These are phyloP conservation scores for Zymoseptoria passerinii DNA, from an alignment of 2,329 filamentous ascomycete species.

Conservation along the genomic window DNA sequence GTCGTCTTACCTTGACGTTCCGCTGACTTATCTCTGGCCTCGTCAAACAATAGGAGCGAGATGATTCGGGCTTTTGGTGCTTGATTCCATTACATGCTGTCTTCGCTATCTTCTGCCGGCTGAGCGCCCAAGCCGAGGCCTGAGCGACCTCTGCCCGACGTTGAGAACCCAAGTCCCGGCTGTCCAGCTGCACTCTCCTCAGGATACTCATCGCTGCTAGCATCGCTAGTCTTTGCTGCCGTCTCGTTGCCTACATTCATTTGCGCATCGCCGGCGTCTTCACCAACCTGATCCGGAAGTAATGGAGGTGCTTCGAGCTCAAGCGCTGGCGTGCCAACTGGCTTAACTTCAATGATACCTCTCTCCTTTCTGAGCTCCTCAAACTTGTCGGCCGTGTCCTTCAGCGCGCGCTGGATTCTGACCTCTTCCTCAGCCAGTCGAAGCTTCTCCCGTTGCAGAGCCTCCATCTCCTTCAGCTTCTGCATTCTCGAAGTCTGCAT, in stretches of 20 bases:
- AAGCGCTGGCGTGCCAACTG: neutral
- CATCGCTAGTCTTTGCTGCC: constrained; percentile 13
- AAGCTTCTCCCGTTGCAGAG: constrained; percentile 58
- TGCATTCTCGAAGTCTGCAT: constrained; percentile 53
- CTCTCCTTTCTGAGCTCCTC: constrained; percentile 47
- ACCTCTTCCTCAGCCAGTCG: constrained; percentile 62
- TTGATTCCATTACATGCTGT: neutral
- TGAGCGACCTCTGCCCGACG: constrained; percentile 7
- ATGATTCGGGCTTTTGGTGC: neutral
- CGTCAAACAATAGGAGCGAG: too few species aligned
- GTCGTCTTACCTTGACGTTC: too few species aligned
- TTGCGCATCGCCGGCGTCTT: constrained; percentile 3
- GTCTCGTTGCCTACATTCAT: constrained; percentile 13
- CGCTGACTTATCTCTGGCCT: too few species aligned
- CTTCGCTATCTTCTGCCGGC: constrained; percentile 1
- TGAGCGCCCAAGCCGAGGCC: constrained; percentile 13
- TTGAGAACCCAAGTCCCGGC: constrained; percentile 13
- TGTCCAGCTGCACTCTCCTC: constrained; percentile 8
- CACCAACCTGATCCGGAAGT: neutral
- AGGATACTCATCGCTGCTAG: constrained; percentile 7
- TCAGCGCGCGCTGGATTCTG: constrained; percentile 71
- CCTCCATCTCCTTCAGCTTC: constrained; percentile 56
- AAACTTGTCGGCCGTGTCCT: constrained; percentile 69
- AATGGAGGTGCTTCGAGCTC: constrained; percentile 10
- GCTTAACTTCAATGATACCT: constrained; percentile 26